Conservation (phyloP, 2,329 filamentous ascomycete genomes). For the Leptosphaerulina australis region DNA sequence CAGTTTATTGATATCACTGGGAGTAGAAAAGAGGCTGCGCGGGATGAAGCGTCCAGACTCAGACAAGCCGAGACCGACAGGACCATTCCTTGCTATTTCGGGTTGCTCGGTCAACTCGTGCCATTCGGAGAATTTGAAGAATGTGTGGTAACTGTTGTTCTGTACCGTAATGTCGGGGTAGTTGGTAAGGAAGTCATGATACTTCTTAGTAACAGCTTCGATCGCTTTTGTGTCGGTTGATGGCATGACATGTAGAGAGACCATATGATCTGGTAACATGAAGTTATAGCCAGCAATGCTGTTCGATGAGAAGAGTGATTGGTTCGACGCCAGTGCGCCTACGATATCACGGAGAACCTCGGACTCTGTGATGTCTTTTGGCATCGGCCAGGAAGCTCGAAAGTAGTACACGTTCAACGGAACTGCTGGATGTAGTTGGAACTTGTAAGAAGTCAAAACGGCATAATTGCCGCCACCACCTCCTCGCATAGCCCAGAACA, state of each 20-base stretch:
- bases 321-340: constrained; percentile 39
- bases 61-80: constrained; percentile 42
- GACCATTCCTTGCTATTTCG: constrained; percentile 41
- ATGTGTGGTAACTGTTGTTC: constrained; percentile 42
- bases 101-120: constrained; percentile 38
- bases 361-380: constrained; percentile 39
- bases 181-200: constrained; percentile 37
- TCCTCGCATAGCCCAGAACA: constrained; percentile 49
- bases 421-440: constrained; percentile 42
- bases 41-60: constrained; percentile 45
- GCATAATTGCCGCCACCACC: constrained; percentile 47
- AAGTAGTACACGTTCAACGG: constrained; percentile 47
- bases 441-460: constrained; percentile 46
- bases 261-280: constrained; percentile 38
- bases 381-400: constrained; percentile 36
- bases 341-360: constrained; percentile 41
- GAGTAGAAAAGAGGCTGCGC: constrained; percentile 32
- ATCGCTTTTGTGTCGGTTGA: constrained; percentile 34
- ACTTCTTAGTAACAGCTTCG: constrained; percentile 37
- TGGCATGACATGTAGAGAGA: constrained; percentile 42
- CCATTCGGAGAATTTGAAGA: constrained; percentile 42
- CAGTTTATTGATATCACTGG: constrained; percentile 29
- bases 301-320: constrained; percentile 35
- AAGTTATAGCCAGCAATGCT: constrained; percentile 48
- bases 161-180: constrained; percentile 43